phyloP scores from a whole-genome alignment of 1,139 yeast genomes.

The Nakaseomyces bracarensis region DNA sequence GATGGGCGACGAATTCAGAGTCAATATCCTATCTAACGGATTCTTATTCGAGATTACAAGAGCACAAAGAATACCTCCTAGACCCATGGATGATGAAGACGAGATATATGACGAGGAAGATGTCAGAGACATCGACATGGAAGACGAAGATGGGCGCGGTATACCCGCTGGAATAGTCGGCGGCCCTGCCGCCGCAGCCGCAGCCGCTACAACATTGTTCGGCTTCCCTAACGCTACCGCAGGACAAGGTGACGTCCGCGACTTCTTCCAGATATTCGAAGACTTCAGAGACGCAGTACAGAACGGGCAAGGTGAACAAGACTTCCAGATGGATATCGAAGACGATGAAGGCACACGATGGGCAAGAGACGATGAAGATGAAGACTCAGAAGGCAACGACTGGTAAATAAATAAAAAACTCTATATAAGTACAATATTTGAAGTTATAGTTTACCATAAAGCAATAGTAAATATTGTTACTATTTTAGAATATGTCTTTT shows the following conservation, averaged over 20 bases:
- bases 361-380: background rate
- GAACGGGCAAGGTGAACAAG: constrained; percentile 11
- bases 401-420: background rate
- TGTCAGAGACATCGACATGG: constrained; percentile 20
- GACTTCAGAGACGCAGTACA: constrained; percentile 17
- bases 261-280: constrained; percentile 25
- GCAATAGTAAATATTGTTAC: no score
- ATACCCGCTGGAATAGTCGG: constrained; percentile 17
- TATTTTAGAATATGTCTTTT: no score
- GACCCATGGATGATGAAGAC: constrained; percentile 19
- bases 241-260: constrained; percentile 22
- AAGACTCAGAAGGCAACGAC: constrained; percentile 2
- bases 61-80: constrained; percentile 19
- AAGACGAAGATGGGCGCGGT: constrained; percentile 16
- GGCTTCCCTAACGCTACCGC: constrained; percentile 18
- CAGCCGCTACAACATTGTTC: constrained; percentile 11
- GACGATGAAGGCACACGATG: background rate
- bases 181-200: constrained; percentile 7
- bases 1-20: constrained; percentile 32
- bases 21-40: constrained; percentile 28
- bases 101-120: constrained; percentile 17
- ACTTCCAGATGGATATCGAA: constrained; percentile 5
- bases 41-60: constrained; percentile 27
- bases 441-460: no score
- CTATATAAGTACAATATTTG: no score